Conservation (phyloP, 148 eudicot genomes). For the Rhododendron mucronatum region DNA sequence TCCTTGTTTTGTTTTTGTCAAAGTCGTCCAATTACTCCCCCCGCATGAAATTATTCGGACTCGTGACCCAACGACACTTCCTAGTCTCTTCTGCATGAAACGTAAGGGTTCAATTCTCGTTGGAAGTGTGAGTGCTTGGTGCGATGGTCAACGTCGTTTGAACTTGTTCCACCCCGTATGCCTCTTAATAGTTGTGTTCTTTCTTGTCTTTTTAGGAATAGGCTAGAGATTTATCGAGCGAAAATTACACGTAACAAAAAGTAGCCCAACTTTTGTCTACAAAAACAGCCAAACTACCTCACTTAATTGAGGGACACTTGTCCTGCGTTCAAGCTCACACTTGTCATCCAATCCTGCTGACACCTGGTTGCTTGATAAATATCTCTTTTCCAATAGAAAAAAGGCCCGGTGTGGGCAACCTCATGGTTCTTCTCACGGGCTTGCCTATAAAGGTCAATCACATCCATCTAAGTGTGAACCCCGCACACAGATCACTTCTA, state of each 20-base stretch:
- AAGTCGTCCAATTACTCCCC: neutral
- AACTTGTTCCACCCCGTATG: too few species aligned
- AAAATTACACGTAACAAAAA: neutral
- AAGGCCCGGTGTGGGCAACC: neutral
- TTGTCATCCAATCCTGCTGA: neutral
- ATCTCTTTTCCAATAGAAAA: neutral
- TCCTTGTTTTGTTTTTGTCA: neutral
- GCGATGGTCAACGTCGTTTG: too few species aligned
- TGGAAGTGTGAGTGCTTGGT: too few species aligned
- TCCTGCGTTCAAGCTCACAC: neutral
- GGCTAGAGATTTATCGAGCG: too few species aligned
- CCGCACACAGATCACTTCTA: too few species aligned
- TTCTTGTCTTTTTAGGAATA: too few species aligned
- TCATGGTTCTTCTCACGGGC: neutral
- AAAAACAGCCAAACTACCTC: neutral
- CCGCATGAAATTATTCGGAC: too few species aligned
- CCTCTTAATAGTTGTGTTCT: too few species aligned
- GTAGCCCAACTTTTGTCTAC: neutral
- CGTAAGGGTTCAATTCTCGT: too few species aligned
- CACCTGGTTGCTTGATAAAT: neutral
- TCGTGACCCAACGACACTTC: too few species aligned
- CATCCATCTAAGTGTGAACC: neutral
- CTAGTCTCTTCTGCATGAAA: too few species aligned
- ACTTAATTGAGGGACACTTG: conserved; percentile 1
- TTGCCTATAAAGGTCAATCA: neutral